Percentiles rank a stretch among this genome's conserved stretches.
These are phyloP conservation scores for Multifurca ochricompacta DNA, from an alignment of 768 basidiomycete species.

Conservation along the genomic window DNA sequence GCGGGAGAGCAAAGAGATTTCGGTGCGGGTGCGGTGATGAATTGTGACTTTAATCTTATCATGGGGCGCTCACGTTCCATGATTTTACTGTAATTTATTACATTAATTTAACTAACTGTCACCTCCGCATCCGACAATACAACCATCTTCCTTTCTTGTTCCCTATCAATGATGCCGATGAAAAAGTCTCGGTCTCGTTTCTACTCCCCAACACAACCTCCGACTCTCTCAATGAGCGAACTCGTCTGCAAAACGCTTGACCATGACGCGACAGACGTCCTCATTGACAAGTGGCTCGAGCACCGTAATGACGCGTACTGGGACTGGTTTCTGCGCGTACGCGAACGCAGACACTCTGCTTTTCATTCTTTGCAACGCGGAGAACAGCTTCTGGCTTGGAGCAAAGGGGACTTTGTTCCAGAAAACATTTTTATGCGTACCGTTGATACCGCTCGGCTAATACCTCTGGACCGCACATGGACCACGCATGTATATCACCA, in stretches of 20 bases:
- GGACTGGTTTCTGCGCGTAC: slow-evolving; percentile 67
- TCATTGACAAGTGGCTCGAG: slow-evolving; percentile 81
- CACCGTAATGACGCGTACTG: slow-evolving; percentile 68
- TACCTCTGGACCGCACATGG: slow-evolving; percentile 77
- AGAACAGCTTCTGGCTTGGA: slow-evolving; percentile 41
- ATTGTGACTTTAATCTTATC: too few species aligned
- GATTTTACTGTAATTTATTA: not conserved
- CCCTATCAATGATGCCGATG: slow-evolving; percentile 7
- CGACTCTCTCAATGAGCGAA: slow-evolving; percentile 65
- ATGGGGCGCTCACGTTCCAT: not conserved
- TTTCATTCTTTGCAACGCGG: slow-evolving; percentile 33
- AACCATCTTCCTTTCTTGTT: not conserved
- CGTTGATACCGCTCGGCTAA: slow-evolving; percentile 68
- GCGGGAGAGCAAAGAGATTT: too few species aligned
- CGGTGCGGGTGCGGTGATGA: too few species aligned
- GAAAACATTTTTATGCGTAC: slow-evolving; percentile 77
- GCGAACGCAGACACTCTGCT: slow-evolving; percentile 56
- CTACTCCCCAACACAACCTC: slow-evolving; percentile 61
- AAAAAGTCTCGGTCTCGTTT: slow-evolving; percentile 24
- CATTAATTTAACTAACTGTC: not conserved
- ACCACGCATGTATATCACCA: slow-evolving; percentile 77
- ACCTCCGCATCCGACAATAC: not conserved
- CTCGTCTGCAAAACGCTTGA: slow-evolving; percentile 72
- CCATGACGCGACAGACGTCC: slow-evolving; percentile 66
- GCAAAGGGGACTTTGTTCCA: slow-evolving; percentile 67